Evolutionary conservation across 75 land plant genomes (phyloP).

Genomic region (Azolla pinnata): DNA sequence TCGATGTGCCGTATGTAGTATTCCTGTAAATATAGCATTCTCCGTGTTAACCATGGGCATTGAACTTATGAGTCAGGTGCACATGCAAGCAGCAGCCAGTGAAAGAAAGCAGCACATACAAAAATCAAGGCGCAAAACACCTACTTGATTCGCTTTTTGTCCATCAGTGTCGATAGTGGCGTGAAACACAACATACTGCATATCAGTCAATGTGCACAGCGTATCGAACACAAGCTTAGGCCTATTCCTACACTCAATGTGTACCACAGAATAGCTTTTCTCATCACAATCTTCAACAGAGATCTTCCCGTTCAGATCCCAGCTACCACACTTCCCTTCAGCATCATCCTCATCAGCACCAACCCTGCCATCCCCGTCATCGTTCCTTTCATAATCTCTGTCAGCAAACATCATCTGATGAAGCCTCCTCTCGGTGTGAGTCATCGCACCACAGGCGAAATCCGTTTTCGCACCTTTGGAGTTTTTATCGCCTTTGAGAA

Average conservation of each 20-base stretch:
- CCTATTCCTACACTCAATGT: constrained; percentile 41
- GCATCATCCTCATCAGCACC: constrained; percentile 37
- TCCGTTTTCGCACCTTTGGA: constrained; percentile 3
- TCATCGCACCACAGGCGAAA: constrained; percentile 17
- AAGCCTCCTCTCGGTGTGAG: constrained; percentile 54
- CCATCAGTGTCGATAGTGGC: constrained; percentile 42
- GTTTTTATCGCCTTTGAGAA: constrained; percentile 10
- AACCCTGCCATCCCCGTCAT: neutral
- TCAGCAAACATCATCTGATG: constrained; percentile 71
- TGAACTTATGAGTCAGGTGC: neutral
- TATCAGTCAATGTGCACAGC: constrained; percentile 55
- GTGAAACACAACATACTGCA: constrained; percentile 62
- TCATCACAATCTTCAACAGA: constrained; percentile 40
- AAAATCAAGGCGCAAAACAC: too few species aligned
- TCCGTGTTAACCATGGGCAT: neutral
- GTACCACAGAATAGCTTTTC: constrained; percentile 45
- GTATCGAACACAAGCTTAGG: constrained; percentile 53
- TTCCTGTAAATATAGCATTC: constrained; percentile 21
- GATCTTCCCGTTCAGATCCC: constrained; percentile 7
- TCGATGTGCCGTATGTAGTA: constrained; percentile 43
- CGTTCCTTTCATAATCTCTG: constrained; percentile 41
- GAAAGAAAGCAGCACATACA: too few species aligned
- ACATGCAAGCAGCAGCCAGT: too few species aligned
- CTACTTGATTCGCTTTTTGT: constrained; percentile 41
- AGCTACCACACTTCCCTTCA: constrained; percentile 10